Percentiles rank a stretch among this genome's conserved stretches.
Evolutionary conservation across 164 flowering plant species (phyloP).

Genomic region (Vitis amurensis): DNA sequence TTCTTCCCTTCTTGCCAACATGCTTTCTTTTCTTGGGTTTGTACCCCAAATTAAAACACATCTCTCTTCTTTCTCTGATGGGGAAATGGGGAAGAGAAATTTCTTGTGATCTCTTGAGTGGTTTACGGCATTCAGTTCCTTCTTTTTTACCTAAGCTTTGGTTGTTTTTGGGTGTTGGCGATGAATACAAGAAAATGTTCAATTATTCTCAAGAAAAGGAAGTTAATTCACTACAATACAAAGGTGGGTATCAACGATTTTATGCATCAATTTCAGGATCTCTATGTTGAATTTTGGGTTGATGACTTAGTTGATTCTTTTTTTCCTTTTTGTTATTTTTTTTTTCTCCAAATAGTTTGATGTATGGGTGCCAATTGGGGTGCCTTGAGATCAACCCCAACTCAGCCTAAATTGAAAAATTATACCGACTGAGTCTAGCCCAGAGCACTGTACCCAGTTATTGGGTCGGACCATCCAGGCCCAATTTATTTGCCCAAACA

Average conservation of each 20-base stretch:
- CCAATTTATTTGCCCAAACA: no score
- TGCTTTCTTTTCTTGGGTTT: slow-evolving; percentile 15
- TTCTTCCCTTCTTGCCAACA: background rate
- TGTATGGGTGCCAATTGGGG: no score
- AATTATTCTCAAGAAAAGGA: background rate
- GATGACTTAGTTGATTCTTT: no score
- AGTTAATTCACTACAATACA: slow-evolving; percentile 4
- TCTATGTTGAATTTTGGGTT: no score
- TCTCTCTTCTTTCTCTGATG: background rate
- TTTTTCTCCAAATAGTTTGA: no score
- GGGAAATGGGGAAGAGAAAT: background rate
- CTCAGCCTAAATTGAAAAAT: no score
- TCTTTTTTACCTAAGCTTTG: background rate
- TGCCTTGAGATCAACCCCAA: no score
- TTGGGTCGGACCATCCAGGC: no score
- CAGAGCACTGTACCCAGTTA: no score
- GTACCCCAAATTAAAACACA: slow-evolving; percentile 23
- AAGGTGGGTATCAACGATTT: background rate
- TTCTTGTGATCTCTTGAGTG: background rate
- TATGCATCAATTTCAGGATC: no score
- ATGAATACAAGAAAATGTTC: slow-evolving; percentile 7
- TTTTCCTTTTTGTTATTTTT: no score
- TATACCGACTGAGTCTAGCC: no score
- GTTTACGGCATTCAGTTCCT: background rate
- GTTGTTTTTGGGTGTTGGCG: background rate